Evolutionary conservation across 345 rosid genomes (phyloP), one percentile per base, ranked within the genome.

Genomic region (Laguncularia racemosa): DNA sequence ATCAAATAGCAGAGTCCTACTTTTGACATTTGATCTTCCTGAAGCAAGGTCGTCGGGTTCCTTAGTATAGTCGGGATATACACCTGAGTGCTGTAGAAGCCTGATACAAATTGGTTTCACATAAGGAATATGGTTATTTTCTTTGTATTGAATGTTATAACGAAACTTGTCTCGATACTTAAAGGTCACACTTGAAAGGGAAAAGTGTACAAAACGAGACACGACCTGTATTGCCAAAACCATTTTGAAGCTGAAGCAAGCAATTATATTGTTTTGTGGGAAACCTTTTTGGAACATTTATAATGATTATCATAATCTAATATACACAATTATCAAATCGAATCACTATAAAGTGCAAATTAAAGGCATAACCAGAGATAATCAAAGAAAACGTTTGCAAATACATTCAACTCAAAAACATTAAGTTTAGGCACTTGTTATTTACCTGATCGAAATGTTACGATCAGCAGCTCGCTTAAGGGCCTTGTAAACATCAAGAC

Each of bases 1-100:
- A 20, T 73, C 69, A 46, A 91, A 76, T 61, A 85, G 62, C 43
- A 83, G 53, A 66, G 96, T 87, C 19, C 63, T 71, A 67, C 74
- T 78, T 63, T 88, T 59, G 61, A 87, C 95, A 33, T 91, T 91
- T 52, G 81, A 62, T 73, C 88, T 85, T 58, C 96, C 82, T 12
- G 66, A 70, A 68, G 91, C 96, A 58, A 91, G 79, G 47, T 75
- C 69, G 23, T 81, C 66, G 17, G 95, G 83, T 59, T 91, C 96
- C 63, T 79, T 70, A 10, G 88, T 74, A 38, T 61, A 84, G 51
- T 84, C 84, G 28, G 97, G 95, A 66, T 78, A 87, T 0, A 83
- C 82, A 21, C 96, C 96, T 6, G 87, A 83, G 49, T 91, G 93
- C 72, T 83, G 89, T 18, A 91, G 68, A 55, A 85, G 52, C 61